Evolutionary conservation across 352 stramenopile genomes (phyloP).

Genomic region (Phytophthora ramorum): DNA sequence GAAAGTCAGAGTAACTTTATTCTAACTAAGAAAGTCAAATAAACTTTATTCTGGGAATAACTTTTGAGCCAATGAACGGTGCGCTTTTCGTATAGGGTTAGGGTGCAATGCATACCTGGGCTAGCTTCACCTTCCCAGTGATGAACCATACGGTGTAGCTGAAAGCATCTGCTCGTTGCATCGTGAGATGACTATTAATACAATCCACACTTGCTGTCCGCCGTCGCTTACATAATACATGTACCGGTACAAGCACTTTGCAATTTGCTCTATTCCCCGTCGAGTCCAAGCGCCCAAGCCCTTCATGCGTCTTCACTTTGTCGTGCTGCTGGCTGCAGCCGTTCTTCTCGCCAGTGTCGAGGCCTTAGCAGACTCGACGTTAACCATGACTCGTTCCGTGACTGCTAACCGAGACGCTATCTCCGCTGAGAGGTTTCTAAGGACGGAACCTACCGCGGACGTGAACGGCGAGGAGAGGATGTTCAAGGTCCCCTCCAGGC

Average conservation of each 20-base stretch:
- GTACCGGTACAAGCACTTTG: background rate
- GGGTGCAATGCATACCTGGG: no score
- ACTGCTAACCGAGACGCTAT: background rate
- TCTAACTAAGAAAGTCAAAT: no score
- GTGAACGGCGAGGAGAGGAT: background rate
- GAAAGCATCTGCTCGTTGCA: no score
- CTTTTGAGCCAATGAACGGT: no score
- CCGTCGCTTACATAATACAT: no score
- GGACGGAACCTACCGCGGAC: background rate
- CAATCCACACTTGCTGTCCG: no score
- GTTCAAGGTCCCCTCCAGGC: background rate
- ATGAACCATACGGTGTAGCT: no score
- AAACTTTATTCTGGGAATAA: no score
- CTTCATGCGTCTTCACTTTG: constrained; percentile 2
- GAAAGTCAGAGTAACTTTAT: no score
- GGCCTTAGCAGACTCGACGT: background rate
- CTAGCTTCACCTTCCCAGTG: no score
- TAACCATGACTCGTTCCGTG: background rate
- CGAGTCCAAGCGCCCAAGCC: background rate
- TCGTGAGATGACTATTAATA: no score
- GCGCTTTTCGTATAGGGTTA: no score
- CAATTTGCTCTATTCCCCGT: background rate
- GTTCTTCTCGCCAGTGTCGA: background rate
- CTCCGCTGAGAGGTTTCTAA: background rate
- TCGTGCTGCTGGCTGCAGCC: background rate